Evolutionary conservation across 306 rosid genomes (phyloP).

Genomic region (Alnus glutinosa): DNA sequence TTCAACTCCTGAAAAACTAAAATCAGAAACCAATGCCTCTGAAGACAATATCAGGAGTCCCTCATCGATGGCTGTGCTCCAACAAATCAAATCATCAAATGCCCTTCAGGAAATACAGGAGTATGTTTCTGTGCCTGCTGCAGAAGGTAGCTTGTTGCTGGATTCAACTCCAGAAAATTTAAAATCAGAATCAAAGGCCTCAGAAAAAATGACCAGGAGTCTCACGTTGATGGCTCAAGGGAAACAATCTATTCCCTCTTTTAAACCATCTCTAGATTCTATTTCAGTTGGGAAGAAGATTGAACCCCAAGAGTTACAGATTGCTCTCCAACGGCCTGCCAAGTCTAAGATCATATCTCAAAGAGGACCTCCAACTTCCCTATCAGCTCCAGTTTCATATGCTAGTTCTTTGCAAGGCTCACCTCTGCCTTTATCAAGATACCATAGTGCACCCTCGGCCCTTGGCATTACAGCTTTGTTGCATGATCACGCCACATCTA

Average conservation of each 20-base stretch:
- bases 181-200: conserved; percentile 34
- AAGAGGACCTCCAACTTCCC: conserved; percentile 48
- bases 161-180: conserved; percentile 44
- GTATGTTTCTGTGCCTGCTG: conserved; percentile 31
- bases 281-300: conserved; percentile 27
- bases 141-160: conserved; percentile 36
- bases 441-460: conserved; percentile 64
- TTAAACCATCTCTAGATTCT: conserved; percentile 25
- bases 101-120: conserved; percentile 48
- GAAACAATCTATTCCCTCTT: conserved; percentile 34
- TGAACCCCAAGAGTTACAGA: conserved; percentile 53
- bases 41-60: conserved; percentile 18
- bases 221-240: conserved; percentile 24
- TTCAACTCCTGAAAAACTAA: conserved; percentile 37
- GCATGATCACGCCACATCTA: conserved; percentile 62
- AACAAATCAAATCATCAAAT: conserved; percentile 49
- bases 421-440: conserved; percentile 59
- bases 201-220: conserved; percentile 33
- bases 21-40: conserved; percentile 20
- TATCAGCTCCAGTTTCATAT: conserved; percentile 55
- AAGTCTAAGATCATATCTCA: conserved; percentile 77
- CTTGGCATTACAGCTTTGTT: conserved; percentile 86
- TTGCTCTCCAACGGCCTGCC: conserved; percentile 52
- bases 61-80: conserved; percentile 19
- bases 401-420: conserved; percentile 64